These are phyloP conservation scores for Phoenix roebelenii DNA, from an alignment of 176 grass and related monocot species.

Conservation along the genomic window DNA sequence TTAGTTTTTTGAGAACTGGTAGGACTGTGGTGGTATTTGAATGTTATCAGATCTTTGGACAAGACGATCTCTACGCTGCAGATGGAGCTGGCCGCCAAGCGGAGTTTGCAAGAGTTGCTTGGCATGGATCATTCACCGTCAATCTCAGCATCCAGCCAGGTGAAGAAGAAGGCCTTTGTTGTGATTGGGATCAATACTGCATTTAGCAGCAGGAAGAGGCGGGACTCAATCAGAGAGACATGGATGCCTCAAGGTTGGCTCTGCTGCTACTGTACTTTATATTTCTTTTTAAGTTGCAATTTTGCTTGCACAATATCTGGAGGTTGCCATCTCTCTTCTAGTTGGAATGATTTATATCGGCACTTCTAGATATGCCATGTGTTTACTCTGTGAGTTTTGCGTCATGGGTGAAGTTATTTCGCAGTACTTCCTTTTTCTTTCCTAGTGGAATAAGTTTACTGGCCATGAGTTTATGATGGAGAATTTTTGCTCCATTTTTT, in stretches of 20 bases:
- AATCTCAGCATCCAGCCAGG: constrained; percentile 24
- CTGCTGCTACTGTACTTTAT: no score
- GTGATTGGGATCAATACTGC: constrained; percentile 90
- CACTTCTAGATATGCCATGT: no score
- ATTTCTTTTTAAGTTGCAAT: no score
- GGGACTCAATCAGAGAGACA: constrained; percentile 81
- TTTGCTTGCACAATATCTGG: no score
- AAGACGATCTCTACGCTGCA: constrained; percentile 95
- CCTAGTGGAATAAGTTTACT: no score
- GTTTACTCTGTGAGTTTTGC: no score
- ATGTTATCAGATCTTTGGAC: constrained; percentile 75
- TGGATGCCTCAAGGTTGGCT: constrained; percentile 96
- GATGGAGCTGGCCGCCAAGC: constrained; percentile 87
- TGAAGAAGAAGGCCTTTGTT: constrained; percentile 71
- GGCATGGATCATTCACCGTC: constrained; percentile 36
- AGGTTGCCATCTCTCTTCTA: no score
- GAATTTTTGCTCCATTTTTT: no score
- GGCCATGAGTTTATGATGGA: no score
- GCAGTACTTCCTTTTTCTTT: no score
- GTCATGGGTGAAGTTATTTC: no score
- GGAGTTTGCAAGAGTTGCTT: constrained; percentile 48
- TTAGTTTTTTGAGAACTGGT: constrained; percentile 11
- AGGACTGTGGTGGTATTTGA: constrained; percentile 15
- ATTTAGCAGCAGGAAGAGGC: constrained; percentile 84
- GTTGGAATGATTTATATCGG: no score